Evolutionary conservation across 345 rosid genomes (phyloP).

Genomic region (Citrus australasica): DNA sequence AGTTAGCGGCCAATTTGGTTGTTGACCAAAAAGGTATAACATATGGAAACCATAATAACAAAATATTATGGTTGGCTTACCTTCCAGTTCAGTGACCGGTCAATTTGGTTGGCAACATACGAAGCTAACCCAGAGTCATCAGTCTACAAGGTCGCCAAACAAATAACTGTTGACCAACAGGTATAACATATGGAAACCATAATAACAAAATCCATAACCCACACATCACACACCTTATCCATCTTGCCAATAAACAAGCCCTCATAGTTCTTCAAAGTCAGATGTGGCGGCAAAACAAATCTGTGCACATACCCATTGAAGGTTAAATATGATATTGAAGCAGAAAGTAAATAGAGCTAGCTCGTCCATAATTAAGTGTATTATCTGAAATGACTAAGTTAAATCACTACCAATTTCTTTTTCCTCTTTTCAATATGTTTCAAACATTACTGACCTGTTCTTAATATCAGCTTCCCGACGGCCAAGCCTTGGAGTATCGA

Average conservation of each 20-base stretch:
- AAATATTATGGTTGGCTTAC: conserved; percentile 22
- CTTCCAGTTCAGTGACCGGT: conserved; percentile 87
- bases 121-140: conserved; percentile 88
- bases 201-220: not conserved
- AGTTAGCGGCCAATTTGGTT: conserved; percentile 61
- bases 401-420: not conserved
- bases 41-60: too few relatives aligned
- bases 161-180: not conserved
- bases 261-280: conserved; percentile 88
- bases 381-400: not conserved
- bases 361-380: not conserved
- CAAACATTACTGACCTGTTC: conserved; percentile 56
- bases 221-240: conserved; percentile 43
- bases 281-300: conserved; percentile 63
- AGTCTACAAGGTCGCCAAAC: conserved; percentile 39
- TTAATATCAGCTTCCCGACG: conserved; percentile 95
- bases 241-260: conserved; percentile 80
- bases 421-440: not conserved
- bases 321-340: conserved; percentile 2
- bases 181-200: not conserved
- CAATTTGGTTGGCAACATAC: conserved; percentile 84
- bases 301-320: conserved; percentile 28
- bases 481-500: conserved; percentile 92
- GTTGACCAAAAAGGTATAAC: too few relatives aligned
- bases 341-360: too few relatives aligned